Conservation (phyloP, 2,329 filamentous ascomycete genomes). For the Fusarium caatingaense region DNA sequence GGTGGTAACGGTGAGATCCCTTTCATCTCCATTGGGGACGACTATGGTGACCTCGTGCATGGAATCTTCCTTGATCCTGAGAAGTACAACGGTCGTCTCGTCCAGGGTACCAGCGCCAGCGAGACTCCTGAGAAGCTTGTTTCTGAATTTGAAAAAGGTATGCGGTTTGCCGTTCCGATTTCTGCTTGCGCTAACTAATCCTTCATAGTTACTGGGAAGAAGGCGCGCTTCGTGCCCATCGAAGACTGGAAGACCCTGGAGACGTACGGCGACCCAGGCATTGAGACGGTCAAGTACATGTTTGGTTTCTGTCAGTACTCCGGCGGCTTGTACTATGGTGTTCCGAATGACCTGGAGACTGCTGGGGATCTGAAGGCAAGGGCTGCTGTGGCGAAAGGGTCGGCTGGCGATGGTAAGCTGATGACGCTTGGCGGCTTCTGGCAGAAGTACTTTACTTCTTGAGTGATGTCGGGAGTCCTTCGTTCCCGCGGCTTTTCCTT, state of each 20-base stretch:
- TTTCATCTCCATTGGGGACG: conserved; percentile 54
- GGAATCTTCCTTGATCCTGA: conserved; percentile 56
- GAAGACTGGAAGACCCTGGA: conserved; percentile 50
- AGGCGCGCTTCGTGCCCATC: conserved; percentile 48
- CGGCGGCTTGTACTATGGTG: conserved; percentile 49
- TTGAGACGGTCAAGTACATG: conserved; percentile 53
- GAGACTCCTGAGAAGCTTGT: conserved; percentile 47
- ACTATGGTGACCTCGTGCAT: conserved; percentile 60
- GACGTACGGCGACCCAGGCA: conserved; percentile 47
- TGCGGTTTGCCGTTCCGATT: not conserved
- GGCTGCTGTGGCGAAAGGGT: conserved; percentile 44
- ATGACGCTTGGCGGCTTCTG: conserved; percentile 44
- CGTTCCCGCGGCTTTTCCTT: not conserved
- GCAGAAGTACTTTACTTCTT: conserved; percentile 40
- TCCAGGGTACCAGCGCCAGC: conserved; percentile 54
- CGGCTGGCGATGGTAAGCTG: conserved; percentile 36
- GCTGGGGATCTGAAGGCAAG: conserved; percentile 47
- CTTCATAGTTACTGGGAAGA: conserved; percentile 47
- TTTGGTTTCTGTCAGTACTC: conserved; percentile 52
- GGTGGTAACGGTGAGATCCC: conserved; percentile 53
- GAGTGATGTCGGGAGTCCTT: not conserved
- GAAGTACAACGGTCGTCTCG: conserved; percentile 50
- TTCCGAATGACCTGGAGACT: conserved; percentile 42
- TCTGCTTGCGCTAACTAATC: conserved; percentile 2
- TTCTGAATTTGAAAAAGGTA: conserved; percentile 50